These are phyloP conservation scores for Fusarium sp. DNA, from an alignment of 2,329 filamentous ascomycete genomes.

Conservation along the genomic window DNA sequence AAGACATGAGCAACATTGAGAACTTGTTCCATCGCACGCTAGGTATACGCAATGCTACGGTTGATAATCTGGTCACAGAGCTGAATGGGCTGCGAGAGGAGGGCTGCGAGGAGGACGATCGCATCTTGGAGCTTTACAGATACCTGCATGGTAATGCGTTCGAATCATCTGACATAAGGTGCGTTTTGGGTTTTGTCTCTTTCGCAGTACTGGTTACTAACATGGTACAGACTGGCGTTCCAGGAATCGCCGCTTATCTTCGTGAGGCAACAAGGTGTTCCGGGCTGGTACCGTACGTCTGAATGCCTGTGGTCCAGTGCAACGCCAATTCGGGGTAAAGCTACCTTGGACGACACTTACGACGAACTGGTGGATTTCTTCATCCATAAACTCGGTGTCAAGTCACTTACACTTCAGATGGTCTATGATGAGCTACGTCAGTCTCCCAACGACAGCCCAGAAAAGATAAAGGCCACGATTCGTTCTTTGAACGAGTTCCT, in stretches of 20 bases:
- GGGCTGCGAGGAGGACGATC: neutral
- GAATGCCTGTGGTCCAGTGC: constrained; percentile 37
- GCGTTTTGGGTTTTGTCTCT: neutral
- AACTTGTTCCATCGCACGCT: constrained; percentile 12
- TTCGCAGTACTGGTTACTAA: neutral
- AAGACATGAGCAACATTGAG: constrained; percentile 7
- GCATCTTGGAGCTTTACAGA: neutral
- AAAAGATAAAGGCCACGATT: constrained; percentile 15
- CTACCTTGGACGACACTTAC: constrained; percentile 14
- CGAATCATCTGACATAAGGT: neutral
- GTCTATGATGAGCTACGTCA: constrained; percentile 35
- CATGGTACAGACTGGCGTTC: constrained; percentile 16
- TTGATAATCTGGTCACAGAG: neutral
- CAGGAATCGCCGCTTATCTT: constrained; percentile 14
- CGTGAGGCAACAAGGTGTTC: neutral
- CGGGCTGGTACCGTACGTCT: constrained; percentile 21
- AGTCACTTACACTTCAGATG: constrained; percentile 28
- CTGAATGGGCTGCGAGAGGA: neutral
- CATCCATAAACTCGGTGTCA: constrained; percentile 22
- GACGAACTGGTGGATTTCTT: constrained; percentile 16
- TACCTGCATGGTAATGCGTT: constrained; percentile 7
- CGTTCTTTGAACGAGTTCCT: constrained; percentile 27
- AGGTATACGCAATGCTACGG: neutral
- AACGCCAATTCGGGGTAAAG: constrained; percentile 23
- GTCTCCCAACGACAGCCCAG: neutral